Evolutionary conservation across 495 filamentous ascomycete genomes (phyloP).

Genomic region (Hypoxylon lienhwacheense): DNA sequence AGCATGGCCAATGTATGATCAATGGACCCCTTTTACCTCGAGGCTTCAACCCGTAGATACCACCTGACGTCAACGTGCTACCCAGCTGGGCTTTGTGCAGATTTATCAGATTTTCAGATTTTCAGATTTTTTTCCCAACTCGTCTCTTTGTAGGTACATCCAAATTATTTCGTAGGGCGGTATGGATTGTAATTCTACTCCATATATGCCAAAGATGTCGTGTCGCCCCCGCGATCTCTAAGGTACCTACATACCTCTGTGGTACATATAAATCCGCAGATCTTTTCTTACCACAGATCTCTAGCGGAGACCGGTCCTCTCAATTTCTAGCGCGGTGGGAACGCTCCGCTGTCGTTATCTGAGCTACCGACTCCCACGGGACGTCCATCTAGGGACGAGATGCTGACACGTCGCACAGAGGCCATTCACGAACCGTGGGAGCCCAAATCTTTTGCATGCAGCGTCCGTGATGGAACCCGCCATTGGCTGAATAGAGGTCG

Average conservation of each 20-base stretch:
- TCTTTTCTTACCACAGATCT: conserved; percentile 23
- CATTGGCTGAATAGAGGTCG: conserved; percentile 9
- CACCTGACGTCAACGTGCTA: conserved; percentile 32
- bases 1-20: conserved; percentile 10
- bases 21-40: background rate
- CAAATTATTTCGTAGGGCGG: background rate
- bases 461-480: conserved; percentile 11
- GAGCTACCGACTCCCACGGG: background rate
- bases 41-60: background rate
- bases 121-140: background rate
- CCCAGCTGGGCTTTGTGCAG: conserved; percentile 16
- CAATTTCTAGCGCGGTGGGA: too few species aligned
- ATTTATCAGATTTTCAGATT: conserved; percentile 7
- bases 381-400: conserved; percentile 16
- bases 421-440: conserved; percentile 3
- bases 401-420: conserved; percentile 26
- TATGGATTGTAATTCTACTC: background rate
- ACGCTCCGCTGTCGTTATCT: conserved; percentile 33
- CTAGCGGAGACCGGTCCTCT: conserved; percentile 9
- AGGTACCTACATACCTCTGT: background rate
- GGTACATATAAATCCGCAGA: conserved; percentile 2
- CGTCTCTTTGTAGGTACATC: background rate
- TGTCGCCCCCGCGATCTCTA: conserved; percentile 32
- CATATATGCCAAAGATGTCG: too few species aligned
- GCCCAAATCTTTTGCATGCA: conserved; percentile 8